These are phyloP conservation scores for Ceratobasidium sp. DNA, from an alignment of 1,284 basidiomycete species.

Conservation along the genomic window DNA sequence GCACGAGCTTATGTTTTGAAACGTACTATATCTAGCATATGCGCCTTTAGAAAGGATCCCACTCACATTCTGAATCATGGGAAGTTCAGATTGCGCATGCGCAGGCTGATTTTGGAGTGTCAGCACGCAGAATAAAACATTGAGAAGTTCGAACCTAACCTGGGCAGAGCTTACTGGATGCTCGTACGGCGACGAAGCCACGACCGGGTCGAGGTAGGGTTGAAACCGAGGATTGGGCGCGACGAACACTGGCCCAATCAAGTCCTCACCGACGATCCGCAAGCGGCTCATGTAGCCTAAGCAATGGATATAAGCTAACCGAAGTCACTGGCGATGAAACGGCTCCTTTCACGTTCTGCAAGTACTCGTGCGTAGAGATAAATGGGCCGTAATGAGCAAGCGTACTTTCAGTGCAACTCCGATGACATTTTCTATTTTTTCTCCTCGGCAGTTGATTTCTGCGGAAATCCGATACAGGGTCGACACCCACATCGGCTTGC, in stretches of 20 bases:
- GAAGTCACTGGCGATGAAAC: constrained; percentile 37
- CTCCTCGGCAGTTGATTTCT: constrained; percentile 54
- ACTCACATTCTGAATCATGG: constrained; percentile 70
- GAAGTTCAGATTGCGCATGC: constrained; percentile 65
- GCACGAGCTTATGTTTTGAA: constrained; percentile 26
- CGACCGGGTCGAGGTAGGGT: constrained; percentile 62
- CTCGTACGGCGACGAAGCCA: constrained; percentile 70
- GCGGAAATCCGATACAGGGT: constrained; percentile 71
- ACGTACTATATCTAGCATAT: constrained; percentile 72
- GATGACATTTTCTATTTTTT: constrained; percentile 63
- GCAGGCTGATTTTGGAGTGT: constrained; percentile 52
- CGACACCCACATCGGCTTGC: constrained; percentile 81
- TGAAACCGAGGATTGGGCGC: constrained; percentile 80
- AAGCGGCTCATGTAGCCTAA: constrained; percentile 82
- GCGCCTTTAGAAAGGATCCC: constrained; percentile 81
- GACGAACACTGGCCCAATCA: constrained; percentile 76
- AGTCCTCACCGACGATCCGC: constrained; percentile 69
- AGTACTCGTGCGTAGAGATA: constrained; percentile 41
- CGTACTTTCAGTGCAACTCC: constrained; percentile 70
- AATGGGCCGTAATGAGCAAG: not conserved
- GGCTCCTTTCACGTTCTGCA: constrained; percentile 59
- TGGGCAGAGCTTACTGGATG: constrained; percentile 71
- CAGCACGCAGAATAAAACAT: not conserved
- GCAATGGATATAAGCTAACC: constrained; percentile 41
- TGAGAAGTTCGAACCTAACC: constrained; percentile 51